These are phyloP conservation scores for Zanthoxylum bungeanum DNA, from an alignment of 345 rosid species.

Conservation along the genomic window DNA sequence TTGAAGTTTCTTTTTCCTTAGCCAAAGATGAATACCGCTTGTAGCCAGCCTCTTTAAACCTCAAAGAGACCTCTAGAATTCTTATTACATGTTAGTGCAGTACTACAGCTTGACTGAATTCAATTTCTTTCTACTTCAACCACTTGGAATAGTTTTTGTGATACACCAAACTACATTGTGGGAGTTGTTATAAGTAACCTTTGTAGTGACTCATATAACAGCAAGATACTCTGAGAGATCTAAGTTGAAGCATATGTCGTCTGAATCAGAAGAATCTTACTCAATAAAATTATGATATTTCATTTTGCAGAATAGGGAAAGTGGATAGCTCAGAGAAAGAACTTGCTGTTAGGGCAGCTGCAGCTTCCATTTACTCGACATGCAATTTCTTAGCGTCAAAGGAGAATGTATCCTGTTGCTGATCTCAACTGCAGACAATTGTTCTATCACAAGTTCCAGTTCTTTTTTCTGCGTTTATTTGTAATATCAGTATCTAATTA, in stretches of 20 bases:
- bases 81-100: not conserved
- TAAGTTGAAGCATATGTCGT: not conserved
- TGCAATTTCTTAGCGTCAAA: slow-evolving; percentile 66
- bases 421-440: slow-evolving; percentile 11
- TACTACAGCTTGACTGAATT: not conserved
- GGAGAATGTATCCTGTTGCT: slow-evolving; percentile 68
- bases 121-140: not conserved
- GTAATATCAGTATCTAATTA: slow-evolving; percentile 2
- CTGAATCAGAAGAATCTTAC: not conserved
- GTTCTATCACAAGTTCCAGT: not conserved
- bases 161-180: too few species aligned
- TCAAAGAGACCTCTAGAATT: not conserved
- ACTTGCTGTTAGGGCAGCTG: slow-evolving; percentile 85
- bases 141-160: too few species aligned
- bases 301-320: slow-evolving; percentile 42
- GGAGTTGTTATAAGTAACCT: too few species aligned
- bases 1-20: too few species aligned
- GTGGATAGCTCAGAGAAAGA: slow-evolving; percentile 46
- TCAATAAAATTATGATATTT: not conserved
- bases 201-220: too few species aligned
- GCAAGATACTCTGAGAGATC: not conserved
- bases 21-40: too few species aligned
- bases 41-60: too few species aligned
- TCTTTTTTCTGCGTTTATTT: not conserved
- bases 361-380: slow-evolving; percentile 95